Conservation (phyloP, 1,284 basidiomycete species). For the Ceratobasidium sp. region DNA sequence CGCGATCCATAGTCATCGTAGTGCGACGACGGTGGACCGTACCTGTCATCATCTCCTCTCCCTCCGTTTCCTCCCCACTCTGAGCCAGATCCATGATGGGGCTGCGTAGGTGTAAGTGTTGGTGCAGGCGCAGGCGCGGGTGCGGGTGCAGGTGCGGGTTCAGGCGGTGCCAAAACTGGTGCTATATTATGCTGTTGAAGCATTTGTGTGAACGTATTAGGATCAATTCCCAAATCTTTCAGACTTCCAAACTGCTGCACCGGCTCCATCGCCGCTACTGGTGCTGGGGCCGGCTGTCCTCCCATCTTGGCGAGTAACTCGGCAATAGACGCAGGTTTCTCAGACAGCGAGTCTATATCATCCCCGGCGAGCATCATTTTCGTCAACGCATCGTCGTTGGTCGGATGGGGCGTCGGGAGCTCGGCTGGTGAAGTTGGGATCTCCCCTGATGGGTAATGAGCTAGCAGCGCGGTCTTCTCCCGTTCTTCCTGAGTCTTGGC, state of each 20-base stretch:
- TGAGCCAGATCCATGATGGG: conserved; percentile 53
- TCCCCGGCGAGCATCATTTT: conserved; percentile 70
- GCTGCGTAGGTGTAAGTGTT: conserved; percentile 39
- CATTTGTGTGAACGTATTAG: conserved; percentile 49
- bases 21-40: conserved; percentile 16
- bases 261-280: neutral
- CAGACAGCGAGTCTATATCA: conserved; percentile 59
- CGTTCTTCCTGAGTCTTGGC: conserved; percentile 71
- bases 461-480: conserved; percentile 75
- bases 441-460: conserved; percentile 63
- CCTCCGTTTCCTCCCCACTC: conserved; percentile 51
- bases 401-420: conserved; percentile 59
- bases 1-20: conserved; percentile 19
- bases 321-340: conserved; percentile 38
- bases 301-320: conserved; percentile 39
- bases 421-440: conserved; percentile 55
- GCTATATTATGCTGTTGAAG: conserved; percentile 54
- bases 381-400: conserved; percentile 68
- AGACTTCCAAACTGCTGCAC: conserved; percentile 34
- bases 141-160: conserved; percentile 37
- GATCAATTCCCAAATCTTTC: conserved; percentile 45
- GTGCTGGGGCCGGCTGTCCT: neutral
- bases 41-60: conserved; percentile 6
- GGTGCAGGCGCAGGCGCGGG: conserved; percentile 42
- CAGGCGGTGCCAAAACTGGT: conserved; percentile 49